Evolutionary conservation across 345 rosid genomes (phyloP).

Genomic region (Populus alba): DNA sequence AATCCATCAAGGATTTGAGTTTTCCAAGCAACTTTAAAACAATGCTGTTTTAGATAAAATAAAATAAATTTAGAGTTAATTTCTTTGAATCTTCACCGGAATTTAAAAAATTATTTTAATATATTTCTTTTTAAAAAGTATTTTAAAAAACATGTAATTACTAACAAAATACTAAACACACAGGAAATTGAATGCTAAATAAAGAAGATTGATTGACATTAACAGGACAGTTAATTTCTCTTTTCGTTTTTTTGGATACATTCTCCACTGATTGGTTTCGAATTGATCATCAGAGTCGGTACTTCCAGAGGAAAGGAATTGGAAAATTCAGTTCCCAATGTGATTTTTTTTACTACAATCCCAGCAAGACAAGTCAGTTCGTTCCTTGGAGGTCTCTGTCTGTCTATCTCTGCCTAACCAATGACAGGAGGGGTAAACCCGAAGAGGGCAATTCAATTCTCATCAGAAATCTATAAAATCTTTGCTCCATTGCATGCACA

Average conservation of each 20-base stretch:
- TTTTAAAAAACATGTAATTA: no score
- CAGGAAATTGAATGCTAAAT: no score
- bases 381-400: slow-evolving; percentile 7
- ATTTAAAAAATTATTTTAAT: no score
- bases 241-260: neutral
- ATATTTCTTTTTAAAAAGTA: no score
- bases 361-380: slow-evolving; percentile 18
- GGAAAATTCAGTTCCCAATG: neutral
- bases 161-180: no score
- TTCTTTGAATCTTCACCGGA: no score
- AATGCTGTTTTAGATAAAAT: no score
- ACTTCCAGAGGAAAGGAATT: neutral
- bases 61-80: no score
- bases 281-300: neutral
- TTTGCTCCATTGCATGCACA: neutral
- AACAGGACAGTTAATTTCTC: neutral
- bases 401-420: neutral
- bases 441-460: slow-evolving; percentile 6
- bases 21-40: no score
- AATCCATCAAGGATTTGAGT: no score
- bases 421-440: neutral
- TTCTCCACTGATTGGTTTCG: no score
- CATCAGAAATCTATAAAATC: neutral
- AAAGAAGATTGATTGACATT: neutral
- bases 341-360: neutral